These are phyloP conservation scores for Ustilago hordei DNA, from an alignment of 1,284 basidiomycete species.

Conservation along the genomic window DNA sequence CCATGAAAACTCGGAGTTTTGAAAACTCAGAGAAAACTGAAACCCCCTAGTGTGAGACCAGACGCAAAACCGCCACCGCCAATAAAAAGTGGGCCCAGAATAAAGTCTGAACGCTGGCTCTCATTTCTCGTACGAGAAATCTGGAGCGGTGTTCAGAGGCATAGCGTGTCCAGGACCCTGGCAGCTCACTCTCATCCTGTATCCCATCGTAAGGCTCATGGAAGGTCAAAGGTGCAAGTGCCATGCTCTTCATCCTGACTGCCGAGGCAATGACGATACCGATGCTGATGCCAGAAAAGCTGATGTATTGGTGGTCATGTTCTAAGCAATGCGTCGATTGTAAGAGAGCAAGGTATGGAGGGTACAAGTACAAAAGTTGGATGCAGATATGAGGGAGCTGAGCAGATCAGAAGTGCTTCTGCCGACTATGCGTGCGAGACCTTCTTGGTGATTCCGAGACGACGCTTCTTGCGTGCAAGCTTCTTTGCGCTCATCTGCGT, in stretches of 20 bases:
- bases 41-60: too few species aligned
- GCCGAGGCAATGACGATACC: neutral
- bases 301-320: neutral
- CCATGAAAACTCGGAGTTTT: too few species aligned
- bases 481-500: slow-evolving; percentile 58
- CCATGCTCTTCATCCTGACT: neutral
- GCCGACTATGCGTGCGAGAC: slow-evolving; percentile 41
- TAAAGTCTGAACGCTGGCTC: neutral
- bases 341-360: neutral
- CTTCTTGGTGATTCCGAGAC: slow-evolving; percentile 59
- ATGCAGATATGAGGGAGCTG: neutral
- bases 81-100: neutral
- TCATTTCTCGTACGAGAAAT: slow-evolving; percentile 8
- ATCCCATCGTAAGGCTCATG: neutral
- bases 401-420: neutral
- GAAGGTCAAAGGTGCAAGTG: neutral
- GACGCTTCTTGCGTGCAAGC: slow-evolving; percentile 52
- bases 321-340: slow-evolving; percentile 4
- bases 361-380: slow-evolving; percentile 36
- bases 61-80: neutral
- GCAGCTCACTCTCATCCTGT: neutral
- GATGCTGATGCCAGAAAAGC: neutral
- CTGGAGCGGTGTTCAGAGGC: neutral
- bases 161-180: slow-evolving; percentile 1
- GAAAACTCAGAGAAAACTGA: too few species aligned